Evolutionary conservation across 129 eudicot genomes (phyloP).

Genomic region (Centrapalus pauciflorus): DNA sequence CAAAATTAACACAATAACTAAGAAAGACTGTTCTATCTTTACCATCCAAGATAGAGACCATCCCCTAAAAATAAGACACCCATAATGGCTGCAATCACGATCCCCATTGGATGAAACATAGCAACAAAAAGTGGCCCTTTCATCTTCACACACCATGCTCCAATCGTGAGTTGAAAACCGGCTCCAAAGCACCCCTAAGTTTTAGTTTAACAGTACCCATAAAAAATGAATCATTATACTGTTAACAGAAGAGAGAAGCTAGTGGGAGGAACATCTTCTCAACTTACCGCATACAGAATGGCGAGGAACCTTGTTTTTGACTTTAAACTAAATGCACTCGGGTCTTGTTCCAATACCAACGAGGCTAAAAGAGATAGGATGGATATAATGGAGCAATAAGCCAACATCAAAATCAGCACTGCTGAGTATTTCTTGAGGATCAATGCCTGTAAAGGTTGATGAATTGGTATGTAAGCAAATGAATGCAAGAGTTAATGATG

Average conservation of each 20-base stretch:
- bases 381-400: conserved; percentile 22
- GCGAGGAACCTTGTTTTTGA: conserved; percentile 20
- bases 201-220: not conserved
- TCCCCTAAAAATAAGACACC: conserved; percentile 54
- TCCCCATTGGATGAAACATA: conserved; percentile 64
- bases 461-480: not conserved
- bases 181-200: conserved; percentile 54
- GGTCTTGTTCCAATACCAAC: conserved; percentile 18
- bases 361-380: conserved; percentile 21
- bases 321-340: conserved; percentile 10
- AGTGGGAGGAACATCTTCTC: not conserved
- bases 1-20: not conserved
- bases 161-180: conserved; percentile 42
- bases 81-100: conserved; percentile 45
- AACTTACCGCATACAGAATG: conserved; percentile 25
- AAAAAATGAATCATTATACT: not conserved
- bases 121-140: conserved; percentile 73
- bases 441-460: conserved; percentile 22
- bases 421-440: conserved; percentile 29
- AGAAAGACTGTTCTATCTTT: not conserved
- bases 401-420: conserved; percentile 24
- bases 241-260: not conserved
- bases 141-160: conserved; percentile 55
- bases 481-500: not conserved
- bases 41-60: conserved; percentile 69